Evolutionary conservation across 768 basidiomycete species (phyloP), one percentile per base, ranked within the genome.

Genomic region (Rhodotorula kratochvilovae): DNA sequence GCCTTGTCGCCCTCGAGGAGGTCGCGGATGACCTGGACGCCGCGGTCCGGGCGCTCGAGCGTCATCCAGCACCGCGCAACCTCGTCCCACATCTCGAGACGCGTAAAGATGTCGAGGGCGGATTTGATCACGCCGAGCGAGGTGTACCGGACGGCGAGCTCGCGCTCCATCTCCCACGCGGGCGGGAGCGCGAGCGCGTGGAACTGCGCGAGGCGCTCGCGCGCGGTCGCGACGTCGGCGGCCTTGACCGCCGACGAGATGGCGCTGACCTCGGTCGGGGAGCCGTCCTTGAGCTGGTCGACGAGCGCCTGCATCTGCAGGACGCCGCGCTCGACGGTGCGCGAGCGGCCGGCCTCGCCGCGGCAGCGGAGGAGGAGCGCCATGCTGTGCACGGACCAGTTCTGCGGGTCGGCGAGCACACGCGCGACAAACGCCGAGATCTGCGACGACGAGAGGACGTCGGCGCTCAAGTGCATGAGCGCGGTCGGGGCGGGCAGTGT

Each of bases 11-110:
- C 95, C 71, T 88, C 88, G 36, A 98, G 82, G 17, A 99, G 82
- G 78, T 95, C 92, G 33, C 85, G 85, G 50, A 98, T 91, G 79
- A 99, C 86, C 4, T 82, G 80, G 69, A 92, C 84, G 11, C 88
- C 96, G 78, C 86, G 87, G 45, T 91, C 90, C 17, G 85, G 85
- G 74, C 86, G 83, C 74, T 95, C 93, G 81, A 94, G 84, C 27
- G 87, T 83, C 70, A 88, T 87, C 84, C 89, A 91, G 81, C 95
- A 98, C 72, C 85, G 84, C 54, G 92, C 92, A 15, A 91, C 93
- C 73, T 97, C 91, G 81, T 96, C 96, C 94, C 94, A 99, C 92
- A 97, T 92, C 82, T 98, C 93, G 70, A 97, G 83, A 46, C 91
- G 85, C 81, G 92, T 89, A 78, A 92, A 98, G 66, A 97, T 94